A percentile compares a stretch with the other conserved stretches of the same genome.
Conservation (phyloP, 768 basidiomycete genomes). For the Boletus vermiculosoides region DNA sequence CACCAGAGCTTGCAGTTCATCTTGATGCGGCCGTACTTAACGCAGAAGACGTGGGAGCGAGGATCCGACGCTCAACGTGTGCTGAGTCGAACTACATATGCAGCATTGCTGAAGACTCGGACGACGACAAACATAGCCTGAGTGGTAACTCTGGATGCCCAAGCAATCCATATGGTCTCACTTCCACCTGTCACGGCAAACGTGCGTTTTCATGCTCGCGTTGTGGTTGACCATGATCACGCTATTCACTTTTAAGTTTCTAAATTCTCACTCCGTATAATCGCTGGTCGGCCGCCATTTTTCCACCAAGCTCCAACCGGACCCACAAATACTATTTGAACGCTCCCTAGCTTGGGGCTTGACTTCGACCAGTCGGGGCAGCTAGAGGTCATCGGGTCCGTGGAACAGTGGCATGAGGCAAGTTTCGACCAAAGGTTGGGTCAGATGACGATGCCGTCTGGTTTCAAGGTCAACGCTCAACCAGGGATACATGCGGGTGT, state of each 20-base stretch:
- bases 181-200: neutral
- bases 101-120: neutral
- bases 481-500: neutral
- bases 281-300: neutral
- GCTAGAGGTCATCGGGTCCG: neutral
- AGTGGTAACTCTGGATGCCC: neutral
- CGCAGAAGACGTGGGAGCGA: neutral
- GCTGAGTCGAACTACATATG: neutral
- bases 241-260: neutral
- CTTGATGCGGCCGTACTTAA: constrained; percentile 1
- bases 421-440: too few relatives aligned
- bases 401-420: too few relatives aligned
- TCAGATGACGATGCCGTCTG: neutral
- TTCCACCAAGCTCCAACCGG: neutral
- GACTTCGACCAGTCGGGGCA: neutral
- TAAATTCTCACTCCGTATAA: neutral
- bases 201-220: neutral
- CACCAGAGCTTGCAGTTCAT: neutral
- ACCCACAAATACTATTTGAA: too few relatives aligned
- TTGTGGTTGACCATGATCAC: neutral
- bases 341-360: neutral
- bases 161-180: neutral
- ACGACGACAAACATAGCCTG: neutral
- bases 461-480: too few relatives aligned
- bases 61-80: neutral